Evolutionary conservation across 2,329 filamentous ascomycete genomes (phyloP), one percentile per base, ranked within the genome.

Genomic region (Zasmidium citrigriseum): DNA sequence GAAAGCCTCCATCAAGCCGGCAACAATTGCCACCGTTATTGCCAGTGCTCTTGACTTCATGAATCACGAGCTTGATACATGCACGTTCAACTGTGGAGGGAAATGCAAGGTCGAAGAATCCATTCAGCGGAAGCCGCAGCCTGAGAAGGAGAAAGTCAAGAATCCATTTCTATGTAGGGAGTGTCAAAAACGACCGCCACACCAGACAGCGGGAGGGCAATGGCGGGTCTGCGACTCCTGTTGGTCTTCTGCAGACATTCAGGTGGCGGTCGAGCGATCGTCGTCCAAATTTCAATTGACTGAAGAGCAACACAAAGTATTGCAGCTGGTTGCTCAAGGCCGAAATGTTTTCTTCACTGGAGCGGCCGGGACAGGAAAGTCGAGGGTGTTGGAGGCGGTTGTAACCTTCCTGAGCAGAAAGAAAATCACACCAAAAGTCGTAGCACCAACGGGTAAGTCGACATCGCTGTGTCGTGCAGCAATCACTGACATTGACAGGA

Each of bases 311-410:
- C 21, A 21, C 11, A 12, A 46, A 23, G 20, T 60, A 10, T 18
- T 60, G 11, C 27, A 50, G 14, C 45, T 57, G 5, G 46, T 56
- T 47, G 55, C 64, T 3, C 77, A 83, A 20, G 82, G 84, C 0
- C 62, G 67, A 1, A 87, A 88, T 55, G 82, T 88, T 10, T 88
- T 88, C 67, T 88, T 83, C 64, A 87, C 85, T 0, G 86, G 86
- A 5, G 84, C 83, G 0, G 86, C 85, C 14, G 86, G 86, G 0
- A 82, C 79, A 44, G 84, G 84, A 2, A 86, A 86, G 65, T 83
- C 80, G 0, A 82, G 82, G 0, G 79, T 85, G 1, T 70, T 86
- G 0, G 79, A 79, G 57, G 76, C 76, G 11, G 78, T 83, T 38
- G 77, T 77, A 3, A 69, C 66, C 10, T 67, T 72, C 2, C 70